Conservation (phyloP, 306 rosid genomes). For the Trifolium subterraneum region DNA sequence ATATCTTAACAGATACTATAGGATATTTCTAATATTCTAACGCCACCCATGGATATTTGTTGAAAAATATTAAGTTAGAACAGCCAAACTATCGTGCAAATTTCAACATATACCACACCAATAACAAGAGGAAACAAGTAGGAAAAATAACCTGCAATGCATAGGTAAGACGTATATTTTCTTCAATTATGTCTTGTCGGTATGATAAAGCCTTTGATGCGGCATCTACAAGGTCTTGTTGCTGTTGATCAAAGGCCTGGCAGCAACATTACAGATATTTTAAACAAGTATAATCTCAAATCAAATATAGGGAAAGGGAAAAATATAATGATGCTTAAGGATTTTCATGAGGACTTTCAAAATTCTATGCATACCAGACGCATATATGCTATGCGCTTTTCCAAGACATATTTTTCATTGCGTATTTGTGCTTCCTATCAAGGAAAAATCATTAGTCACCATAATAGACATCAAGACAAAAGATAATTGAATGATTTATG, state of each 20-base stretch:
- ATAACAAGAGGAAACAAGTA: conserved; percentile 21
- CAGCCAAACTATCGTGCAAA: conserved; percentile 17
- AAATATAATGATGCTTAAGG: conserved; percentile 23
- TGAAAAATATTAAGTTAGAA: conserved; percentile 32
- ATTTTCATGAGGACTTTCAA: conserved; percentile 23
- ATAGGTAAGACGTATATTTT: conserved; percentile 88
- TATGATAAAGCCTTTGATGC: conserved; percentile 68
- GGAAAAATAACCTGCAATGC: conserved; percentile 56
- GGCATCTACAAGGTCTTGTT: conserved; percentile 71
- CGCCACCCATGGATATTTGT: conserved; percentile 20
- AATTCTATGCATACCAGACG: conserved; percentile 65
- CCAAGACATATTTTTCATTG: conserved; percentile 84
- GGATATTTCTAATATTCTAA: no score
- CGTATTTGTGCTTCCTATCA: conserved; percentile 82
- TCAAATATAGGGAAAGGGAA: conserved; percentile 20
- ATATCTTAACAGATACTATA: no score
- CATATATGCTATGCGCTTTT: conserved; percentile 97
- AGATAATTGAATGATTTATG: background rate
- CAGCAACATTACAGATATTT: conserved; percentile 32
- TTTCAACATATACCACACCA: conserved; percentile 29
- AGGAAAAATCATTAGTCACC: conserved; percentile 32
- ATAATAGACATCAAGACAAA: conserved; percentile 31
- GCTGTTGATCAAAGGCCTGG: conserved; percentile 73
- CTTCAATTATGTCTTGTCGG: conserved; percentile 95
- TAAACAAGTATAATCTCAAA: conserved; percentile 27